These are phyloP conservation scores for Comarum palustre DNA, from an alignment of 306 rosid species.

Conservation along the genomic window DNA sequence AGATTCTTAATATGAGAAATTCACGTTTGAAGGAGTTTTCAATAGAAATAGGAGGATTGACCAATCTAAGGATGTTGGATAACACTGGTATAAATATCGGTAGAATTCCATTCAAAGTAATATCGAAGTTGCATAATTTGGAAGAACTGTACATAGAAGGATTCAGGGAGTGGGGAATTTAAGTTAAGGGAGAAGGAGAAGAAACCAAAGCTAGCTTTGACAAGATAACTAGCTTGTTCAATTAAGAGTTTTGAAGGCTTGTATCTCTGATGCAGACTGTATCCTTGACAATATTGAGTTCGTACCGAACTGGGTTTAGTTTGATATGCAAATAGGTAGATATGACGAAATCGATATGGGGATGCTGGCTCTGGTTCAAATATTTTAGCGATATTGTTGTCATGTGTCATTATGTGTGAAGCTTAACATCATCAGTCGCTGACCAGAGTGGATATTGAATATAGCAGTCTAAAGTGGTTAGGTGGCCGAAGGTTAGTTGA, in stretches of 20 bases:
- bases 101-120: neutral
- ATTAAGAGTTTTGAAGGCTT: neutral
- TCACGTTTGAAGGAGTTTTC: neutral
- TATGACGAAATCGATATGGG: neutral
- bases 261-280: neutral
- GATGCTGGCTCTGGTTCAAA: too few relatives aligned
- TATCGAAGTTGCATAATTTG: neutral
- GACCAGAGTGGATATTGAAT: neutral
- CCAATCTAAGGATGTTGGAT: neutral
- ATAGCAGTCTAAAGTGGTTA: rapidly evolving
- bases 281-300: neutral
- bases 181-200: neutral
- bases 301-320: neutral
- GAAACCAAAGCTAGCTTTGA: neutral
- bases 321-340: neutral
- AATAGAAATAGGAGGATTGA: neutral
- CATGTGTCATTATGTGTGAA: neutral
- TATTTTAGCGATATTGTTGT: too few relatives aligned
- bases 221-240: neutral
- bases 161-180: neutral
- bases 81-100: rapidly evolving
- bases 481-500: neutral
- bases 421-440: neutral
- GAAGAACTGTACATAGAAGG: neutral
- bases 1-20: neutral